Percentiles rank a stretch among this genome's conserved stretches.
Evolutionary conservation across 2,329 filamentous ascomycete species (phyloP).

Genomic region (Didymella pinodella): DNA sequence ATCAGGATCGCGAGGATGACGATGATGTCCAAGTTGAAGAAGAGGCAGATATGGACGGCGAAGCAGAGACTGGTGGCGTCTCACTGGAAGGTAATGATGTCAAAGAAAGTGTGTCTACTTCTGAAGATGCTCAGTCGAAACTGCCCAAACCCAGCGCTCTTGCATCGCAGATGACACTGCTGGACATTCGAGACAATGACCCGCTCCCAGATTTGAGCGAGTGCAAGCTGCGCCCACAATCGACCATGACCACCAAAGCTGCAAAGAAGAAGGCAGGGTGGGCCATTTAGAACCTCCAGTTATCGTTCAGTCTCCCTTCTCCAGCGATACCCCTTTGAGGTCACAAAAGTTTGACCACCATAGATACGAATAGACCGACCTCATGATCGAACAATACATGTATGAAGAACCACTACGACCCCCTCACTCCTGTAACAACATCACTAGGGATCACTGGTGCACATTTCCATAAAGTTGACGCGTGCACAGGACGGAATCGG

Average conservation of each 20-base stretch:
- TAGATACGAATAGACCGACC: conserved; percentile 6
- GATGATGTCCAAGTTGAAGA: conserved; percentile 26
- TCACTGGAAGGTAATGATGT: not conserved
- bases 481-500: not conserved
- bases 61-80: not conserved
- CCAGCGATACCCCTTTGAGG: conserved; percentile 27
- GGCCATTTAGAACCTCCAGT: conserved; percentile 32
- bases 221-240: conserved; percentile 36
- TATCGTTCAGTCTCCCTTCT: conserved; percentile 9
- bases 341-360: conserved; percentile 7
- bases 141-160: conserved; percentile 25
- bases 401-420: not conserved
- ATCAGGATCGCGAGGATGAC: conserved; percentile 33
- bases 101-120: not conserved
- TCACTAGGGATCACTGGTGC: not conserved
- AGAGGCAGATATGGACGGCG: conserved; percentile 11
- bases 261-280: conserved; percentile 50
- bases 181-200: conserved; percentile 49
- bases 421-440: not conserved
- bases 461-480: not conserved
- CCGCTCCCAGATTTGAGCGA: conserved; percentile 44
- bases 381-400: not conserved
- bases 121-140: not conserved
- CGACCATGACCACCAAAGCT: conserved; percentile 44
- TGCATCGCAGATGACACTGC: conserved; percentile 46